phyloP scores from a whole-genome alignment of 768 basidiomycete genomes.

The Suillus subluteus region DNA sequence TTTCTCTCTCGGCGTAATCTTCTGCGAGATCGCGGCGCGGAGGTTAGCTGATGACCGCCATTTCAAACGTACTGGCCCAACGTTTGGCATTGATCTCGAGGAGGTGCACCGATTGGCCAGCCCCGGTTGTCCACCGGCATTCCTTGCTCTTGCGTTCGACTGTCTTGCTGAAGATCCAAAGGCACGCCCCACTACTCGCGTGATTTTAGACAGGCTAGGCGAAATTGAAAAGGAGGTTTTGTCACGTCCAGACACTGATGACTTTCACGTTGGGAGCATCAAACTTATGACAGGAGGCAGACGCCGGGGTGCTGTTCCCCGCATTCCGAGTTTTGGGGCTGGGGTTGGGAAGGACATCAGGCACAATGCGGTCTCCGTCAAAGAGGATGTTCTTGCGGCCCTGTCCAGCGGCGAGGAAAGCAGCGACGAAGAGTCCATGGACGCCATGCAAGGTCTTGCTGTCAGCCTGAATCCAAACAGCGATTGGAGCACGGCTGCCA shows the following conservation, averaged over 20 bases:
- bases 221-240: slow-evolving; percentile 86
- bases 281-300: slow-evolving; percentile 76
- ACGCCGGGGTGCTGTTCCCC: slow-evolving; percentile 59
- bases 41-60: slow-evolving; percentile 81
- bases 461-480: slow-evolving; percentile 51
- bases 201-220: slow-evolving; percentile 78
- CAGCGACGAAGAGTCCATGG: slow-evolving; percentile 69
- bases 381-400: slow-evolving; percentile 38
- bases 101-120: slow-evolving; percentile 74
- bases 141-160: slow-evolving; percentile 76
- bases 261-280: slow-evolving; percentile 83
- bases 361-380: slow-evolving; percentile 31
- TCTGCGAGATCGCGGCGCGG: slow-evolving; percentile 88
- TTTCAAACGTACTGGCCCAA: slow-evolving; percentile 78
- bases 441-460: slow-evolving; percentile 59
- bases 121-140: slow-evolving; percentile 76
- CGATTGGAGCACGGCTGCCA: slow-evolving; percentile 48
- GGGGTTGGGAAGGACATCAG: slow-evolving; percentile 67
- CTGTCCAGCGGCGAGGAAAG: slow-evolving; percentile 55
- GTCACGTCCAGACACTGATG: slow-evolving; percentile 63
- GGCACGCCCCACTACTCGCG: slow-evolving; percentile 73
- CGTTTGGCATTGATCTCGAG: slow-evolving; percentile 73
- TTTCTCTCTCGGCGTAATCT: slow-evolving; percentile 90
- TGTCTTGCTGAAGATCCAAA: slow-evolving; percentile 72
- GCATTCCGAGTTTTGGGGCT: slow-evolving; percentile 87